These are phyloP conservation scores for Antitrichia curtipendula DNA, from an alignment of 225 moss, liverwort and hornwort genomes.

Conservation along the genomic window DNA sequence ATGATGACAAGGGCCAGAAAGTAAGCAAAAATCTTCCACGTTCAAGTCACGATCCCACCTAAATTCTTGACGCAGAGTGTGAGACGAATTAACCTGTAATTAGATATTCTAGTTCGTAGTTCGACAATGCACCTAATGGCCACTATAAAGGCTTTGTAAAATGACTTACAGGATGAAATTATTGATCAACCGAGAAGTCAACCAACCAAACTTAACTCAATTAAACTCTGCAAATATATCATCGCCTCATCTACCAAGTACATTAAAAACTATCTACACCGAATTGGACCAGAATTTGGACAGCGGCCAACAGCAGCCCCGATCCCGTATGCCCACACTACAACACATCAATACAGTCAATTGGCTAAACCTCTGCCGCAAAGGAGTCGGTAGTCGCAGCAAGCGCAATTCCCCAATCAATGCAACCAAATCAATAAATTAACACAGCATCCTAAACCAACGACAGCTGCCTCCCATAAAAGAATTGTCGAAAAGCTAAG, in stretches of 20 bases:
- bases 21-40: not conserved
- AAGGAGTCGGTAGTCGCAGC: not conserved
- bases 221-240: not conserved
- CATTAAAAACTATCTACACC: not conserved
- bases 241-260: not conserved
- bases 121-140: not conserved
- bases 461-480: not conserved
- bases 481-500: not conserved
- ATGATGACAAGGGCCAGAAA: not conserved
- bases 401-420: not conserved
- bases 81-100: not conserved
- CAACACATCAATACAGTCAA: not conserved
- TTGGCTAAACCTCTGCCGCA: not conserved
- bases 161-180: not conserved
- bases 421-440: not conserved
- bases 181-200: not conserved
- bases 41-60: not conserved
- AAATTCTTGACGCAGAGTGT: not conserved
- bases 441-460: not conserved
- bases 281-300: not conserved
- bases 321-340: not conserved
- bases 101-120: not conserved
- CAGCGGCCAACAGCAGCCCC: not conserved
- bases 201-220: not conserved
- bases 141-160: not conserved